Percentiles rank a stretch among this genome's conserved stretches.
Evolutionary conservation across 352 stramenopile species (phyloP).

Genomic region (Phytopythium aichiense): DNA sequence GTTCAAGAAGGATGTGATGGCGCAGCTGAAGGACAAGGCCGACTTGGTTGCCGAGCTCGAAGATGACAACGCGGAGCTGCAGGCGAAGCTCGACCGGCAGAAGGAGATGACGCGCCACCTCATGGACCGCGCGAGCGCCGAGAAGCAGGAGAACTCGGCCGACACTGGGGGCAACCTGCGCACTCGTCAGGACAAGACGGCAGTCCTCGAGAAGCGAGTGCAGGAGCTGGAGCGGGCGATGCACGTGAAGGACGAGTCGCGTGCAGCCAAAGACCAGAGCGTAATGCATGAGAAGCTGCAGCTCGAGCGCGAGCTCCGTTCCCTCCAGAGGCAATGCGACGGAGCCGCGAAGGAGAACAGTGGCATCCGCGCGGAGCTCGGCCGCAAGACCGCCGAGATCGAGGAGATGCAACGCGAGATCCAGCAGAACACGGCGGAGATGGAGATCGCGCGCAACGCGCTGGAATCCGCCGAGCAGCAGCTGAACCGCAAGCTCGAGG

Average conservation of each 20-base stretch:
- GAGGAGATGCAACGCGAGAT: constrained; percentile 29
- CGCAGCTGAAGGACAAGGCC: constrained; percentile 30
- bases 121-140: constrained; percentile 28
- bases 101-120: constrained; percentile 48
- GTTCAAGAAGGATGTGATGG: constrained; percentile 25
- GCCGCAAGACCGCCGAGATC: constrained; percentile 25
- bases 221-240: constrained; percentile 30
- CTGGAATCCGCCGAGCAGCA: constrained; percentile 35
- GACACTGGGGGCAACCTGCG: constrained; percentile 12
- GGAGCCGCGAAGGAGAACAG: constrained; percentile 3
- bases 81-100: constrained; percentile 53
- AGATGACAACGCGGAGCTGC: constrained; percentile 52
- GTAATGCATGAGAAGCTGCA: constrained; percentile 48
- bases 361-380: neutral
- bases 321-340: constrained; percentile 28
- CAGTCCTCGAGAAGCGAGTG: constrained; percentile 30
- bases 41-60: constrained; percentile 28
- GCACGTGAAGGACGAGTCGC: constrained; percentile 31
- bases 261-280: constrained; percentile 36
- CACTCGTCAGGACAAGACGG: constrained; percentile 14
- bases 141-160: constrained; percentile 22
- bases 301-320: constrained; percentile 40
- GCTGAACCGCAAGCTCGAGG: constrained; percentile 43
- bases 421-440: constrained; percentile 35
- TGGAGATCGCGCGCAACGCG: constrained; percentile 31